These are phyloP conservation scores for Candida koratica DNA, from an alignment of 805 yeast species.

Conservation along the genomic window DNA sequence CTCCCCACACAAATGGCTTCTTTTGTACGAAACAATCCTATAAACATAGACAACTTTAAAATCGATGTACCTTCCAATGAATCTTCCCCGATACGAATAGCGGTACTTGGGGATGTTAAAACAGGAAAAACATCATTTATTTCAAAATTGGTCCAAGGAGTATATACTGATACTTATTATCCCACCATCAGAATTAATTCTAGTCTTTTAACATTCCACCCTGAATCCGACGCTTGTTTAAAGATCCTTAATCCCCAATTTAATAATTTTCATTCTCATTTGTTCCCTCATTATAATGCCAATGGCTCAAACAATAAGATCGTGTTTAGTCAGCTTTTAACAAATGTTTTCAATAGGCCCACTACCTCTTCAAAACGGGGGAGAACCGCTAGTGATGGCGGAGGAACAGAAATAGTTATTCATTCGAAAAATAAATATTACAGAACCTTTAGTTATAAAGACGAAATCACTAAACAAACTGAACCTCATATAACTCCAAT, in stretches of 20 bases:
- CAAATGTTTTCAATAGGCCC: constrained; percentile 4
- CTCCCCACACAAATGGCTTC: constrained; percentile 11
- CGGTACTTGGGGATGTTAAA: constrained; percentile 55
- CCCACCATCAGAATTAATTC: constrained; percentile 67
- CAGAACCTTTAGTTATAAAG: constrained; percentile 10
- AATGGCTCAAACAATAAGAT: constrained; percentile 11
- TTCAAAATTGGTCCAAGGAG: constrained; percentile 44
- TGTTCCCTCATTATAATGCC: neutral
- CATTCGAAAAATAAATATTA: constrained; percentile 11
- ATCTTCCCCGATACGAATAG: constrained; percentile 49
- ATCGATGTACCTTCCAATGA: constrained; percentile 19
- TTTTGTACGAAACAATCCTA: constrained; percentile 14
- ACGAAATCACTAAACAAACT: neutral
- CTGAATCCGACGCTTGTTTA: constrained; percentile 25
- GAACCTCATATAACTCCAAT: constrained; percentile 49
- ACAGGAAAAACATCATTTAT: constrained; percentile 61
- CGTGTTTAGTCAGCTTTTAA: constrained; percentile 28
- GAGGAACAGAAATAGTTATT: constrained; percentile 21
- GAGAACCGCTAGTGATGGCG: constrained; percentile 23
- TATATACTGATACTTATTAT: constrained; percentile 64
- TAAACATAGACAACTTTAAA: constrained; percentile 6
- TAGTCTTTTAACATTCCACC: constrained; percentile 51
- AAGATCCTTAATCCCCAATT: constrained; percentile 7
- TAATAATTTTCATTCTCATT: neutral
- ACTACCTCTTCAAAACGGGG: constrained; percentile 9